Percentiles rank a stretch among this genome's conserved stretches.
Conservation (phyloP, 176 grass and related monocot genomes). For the Olyra latifolia region DNA sequence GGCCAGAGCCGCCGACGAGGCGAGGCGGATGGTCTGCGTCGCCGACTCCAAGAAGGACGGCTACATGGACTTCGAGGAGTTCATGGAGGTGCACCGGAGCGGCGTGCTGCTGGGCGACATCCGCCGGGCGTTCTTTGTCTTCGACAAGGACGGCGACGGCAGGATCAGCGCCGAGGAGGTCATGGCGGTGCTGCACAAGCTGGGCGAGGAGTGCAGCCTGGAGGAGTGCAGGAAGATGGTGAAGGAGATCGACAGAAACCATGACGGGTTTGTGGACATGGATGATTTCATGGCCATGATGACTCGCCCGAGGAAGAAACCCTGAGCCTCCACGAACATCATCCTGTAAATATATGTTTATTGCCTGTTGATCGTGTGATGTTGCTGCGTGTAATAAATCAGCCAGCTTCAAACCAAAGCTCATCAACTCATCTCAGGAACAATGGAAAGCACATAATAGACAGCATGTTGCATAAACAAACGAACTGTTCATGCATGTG, state of each 20-base stretch:
- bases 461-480: neutral
- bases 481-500: neutral
- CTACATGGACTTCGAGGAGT: constrained; percentile 61
- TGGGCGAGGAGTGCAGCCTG: constrained; percentile 46
- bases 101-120: constrained; percentile 63
- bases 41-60: constrained; percentile 58
- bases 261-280: constrained; percentile 65
- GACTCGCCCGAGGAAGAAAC: constrained; percentile 59
- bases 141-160: constrained; percentile 57
- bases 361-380: neutral
- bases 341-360: too few species aligned
- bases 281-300: constrained; percentile 88
- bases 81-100: constrained; percentile 68
- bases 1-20: neutral
- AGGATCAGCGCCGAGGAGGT: constrained; percentile 68
- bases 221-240: constrained; percentile 62
- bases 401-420: neutral
- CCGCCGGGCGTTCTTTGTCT: constrained; percentile 60
- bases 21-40: constrained; percentile 41
- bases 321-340: constrained; percentile 4
- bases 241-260: constrained; percentile 49
- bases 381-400: neutral
- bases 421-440: too few species aligned
- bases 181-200: constrained; percentile 38
- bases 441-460: neutral